Evolutionary conservation across 306 rosid species (phyloP), one percentile per base, ranked within the genome.

Genomic region (Phaseolus lunatus): DNA sequence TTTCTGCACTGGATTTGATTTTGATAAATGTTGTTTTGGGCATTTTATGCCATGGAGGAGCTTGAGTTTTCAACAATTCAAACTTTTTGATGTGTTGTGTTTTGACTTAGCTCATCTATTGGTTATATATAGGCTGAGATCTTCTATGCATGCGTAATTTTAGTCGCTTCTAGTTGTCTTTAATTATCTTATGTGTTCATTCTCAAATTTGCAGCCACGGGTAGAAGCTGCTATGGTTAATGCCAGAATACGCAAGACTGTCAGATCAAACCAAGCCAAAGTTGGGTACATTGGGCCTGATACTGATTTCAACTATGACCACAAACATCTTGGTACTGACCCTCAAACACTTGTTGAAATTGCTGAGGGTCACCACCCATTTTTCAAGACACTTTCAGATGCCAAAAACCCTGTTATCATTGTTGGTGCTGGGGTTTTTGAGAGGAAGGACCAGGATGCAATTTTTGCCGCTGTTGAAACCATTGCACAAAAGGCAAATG

Each of bases 221-320:
- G 93, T 91, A 43, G 99, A 96, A 91, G 99, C 99, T 81, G 98
- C 99, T 37, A 91, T 96, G 89, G 92, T 96, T 73, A 96, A 96
- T 89, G 98, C 99, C 65, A 89, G 98, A 90, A 96, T 96, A 72
- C 88, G 84, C 67, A 96, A 96, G 87, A 81, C 97, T 35, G 99
- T 96, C 74, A 78, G 72, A 44, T 85, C 96, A 80, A 88, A 70
- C 76, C 88, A 87, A 13, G 96, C 98, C 81, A 89, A 91, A 80
- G 99, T 96, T 49, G 98, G 97, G 61, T 96, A 96, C 59, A 63
- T 92, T 80, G 99, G 99, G 16, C 97, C 97, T 50, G 79, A 86
- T 49, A 81, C 96, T 26, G 98, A 92, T 81, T 78, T 89, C 37
- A 91, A 92, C 85, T 96, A 92, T 75, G 91, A 92, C 78, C 87